Evolutionary conservation across 352 stramenopile species (phyloP).

Genomic region (Pythium brachiatum): DNA sequence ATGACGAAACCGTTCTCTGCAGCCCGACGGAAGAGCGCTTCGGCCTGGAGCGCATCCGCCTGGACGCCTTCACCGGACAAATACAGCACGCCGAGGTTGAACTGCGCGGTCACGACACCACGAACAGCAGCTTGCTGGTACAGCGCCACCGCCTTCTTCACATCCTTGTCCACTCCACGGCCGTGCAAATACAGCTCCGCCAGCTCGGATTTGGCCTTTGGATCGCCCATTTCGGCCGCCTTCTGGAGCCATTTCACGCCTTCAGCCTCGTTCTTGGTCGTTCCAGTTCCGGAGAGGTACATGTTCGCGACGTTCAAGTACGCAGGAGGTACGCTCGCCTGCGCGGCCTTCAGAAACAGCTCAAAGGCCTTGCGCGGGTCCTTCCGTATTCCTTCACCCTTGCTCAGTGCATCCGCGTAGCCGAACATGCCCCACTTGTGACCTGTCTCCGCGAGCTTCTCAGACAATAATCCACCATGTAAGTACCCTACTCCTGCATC

Average conservation of each 20-base stretch:
- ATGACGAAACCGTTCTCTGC: conserved; percentile 82
- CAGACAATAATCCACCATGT: not conserved
- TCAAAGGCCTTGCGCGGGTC: conserved; percentile 80
- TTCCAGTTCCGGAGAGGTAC: conserved; percentile 66
- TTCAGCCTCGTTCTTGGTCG: conserved; percentile 71
- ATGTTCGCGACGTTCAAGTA: conserved; percentile 86
- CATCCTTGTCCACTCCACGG: conserved; percentile 49
- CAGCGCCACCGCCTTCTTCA: conserved; percentile 50
- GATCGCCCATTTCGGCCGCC: conserved; percentile 70
- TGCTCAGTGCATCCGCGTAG: conserved; percentile 75
- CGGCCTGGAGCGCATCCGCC: conserved; percentile 56
- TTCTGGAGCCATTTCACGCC: conserved; percentile 73
- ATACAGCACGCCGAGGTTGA: conserved; percentile 76
- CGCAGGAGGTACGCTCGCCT: conserved; percentile 59
- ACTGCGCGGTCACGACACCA: conserved; percentile 65
- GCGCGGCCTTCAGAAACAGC: conserved; percentile 65
- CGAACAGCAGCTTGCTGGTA: conserved; percentile 67
- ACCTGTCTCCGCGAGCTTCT: conserved; percentile 47
- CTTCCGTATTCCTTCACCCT: conserved; percentile 69
- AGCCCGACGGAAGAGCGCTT: conserved; percentile 68
- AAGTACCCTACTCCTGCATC: not conserved
- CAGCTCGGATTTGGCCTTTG: conserved; percentile 67
- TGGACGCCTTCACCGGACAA: conserved; percentile 63
- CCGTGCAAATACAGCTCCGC: conserved; percentile 75
- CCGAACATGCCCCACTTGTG: conserved; percentile 81